Evolutionary conservation across 2,329 filamentous ascomycete species (phyloP).

Genomic region (Metarhizium rileyi): DNA sequence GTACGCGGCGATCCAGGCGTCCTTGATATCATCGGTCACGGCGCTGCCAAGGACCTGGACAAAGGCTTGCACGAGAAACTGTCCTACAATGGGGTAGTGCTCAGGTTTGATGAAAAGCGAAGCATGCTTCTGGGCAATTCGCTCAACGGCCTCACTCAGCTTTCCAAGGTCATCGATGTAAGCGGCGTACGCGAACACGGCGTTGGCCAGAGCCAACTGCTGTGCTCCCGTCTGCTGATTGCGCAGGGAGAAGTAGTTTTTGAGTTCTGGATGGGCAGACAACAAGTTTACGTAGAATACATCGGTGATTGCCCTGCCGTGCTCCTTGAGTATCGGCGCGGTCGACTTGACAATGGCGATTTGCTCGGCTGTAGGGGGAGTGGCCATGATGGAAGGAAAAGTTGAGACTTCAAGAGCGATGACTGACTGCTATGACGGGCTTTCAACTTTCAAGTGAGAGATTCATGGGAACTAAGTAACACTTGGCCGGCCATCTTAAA

Average conservation of each 20-base stretch:
- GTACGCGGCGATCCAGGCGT: slow-evolving; percentile 65
- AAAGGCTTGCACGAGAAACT: slow-evolving; percentile 58
- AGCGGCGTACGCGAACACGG: slow-evolving; percentile 61
- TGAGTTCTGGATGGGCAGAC: slow-evolving; percentile 50
- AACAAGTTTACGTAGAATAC: slow-evolving; percentile 65
- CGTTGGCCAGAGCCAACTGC: slow-evolving; percentile 54
- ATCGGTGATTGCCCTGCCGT: slow-evolving; percentile 59
- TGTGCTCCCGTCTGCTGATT: slow-evolving; percentile 62
- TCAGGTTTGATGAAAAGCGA: slow-evolving; percentile 57
- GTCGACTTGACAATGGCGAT: slow-evolving; percentile 66
- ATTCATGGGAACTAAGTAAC: neutral
- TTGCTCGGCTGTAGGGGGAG: slow-evolving; percentile 48
- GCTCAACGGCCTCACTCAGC: slow-evolving; percentile 47
- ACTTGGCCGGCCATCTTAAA: too few species aligned
- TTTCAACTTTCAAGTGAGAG: too few species aligned
- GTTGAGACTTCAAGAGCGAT: too few species aligned
- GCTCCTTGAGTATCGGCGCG: slow-evolving; percentile 58
- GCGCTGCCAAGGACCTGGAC: slow-evolving; percentile 55
- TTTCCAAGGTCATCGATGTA: slow-evolving; percentile 60
- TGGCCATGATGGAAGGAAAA: slow-evolving; percentile 27
- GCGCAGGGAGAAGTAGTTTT: slow-evolving; percentile 60
- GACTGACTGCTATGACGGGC: too few species aligned
- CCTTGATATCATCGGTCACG: slow-evolving; percentile 54
- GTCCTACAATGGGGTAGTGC: slow-evolving; percentile 62
- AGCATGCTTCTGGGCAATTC: slow-evolving; percentile 68